A percentile compares a stretch with the other conserved stretches of the same genome.
Evolutionary conservation across 768 basidiomycete species (phyloP).

Genomic region (button mushroom (Agaricus bisporus)): DNA sequence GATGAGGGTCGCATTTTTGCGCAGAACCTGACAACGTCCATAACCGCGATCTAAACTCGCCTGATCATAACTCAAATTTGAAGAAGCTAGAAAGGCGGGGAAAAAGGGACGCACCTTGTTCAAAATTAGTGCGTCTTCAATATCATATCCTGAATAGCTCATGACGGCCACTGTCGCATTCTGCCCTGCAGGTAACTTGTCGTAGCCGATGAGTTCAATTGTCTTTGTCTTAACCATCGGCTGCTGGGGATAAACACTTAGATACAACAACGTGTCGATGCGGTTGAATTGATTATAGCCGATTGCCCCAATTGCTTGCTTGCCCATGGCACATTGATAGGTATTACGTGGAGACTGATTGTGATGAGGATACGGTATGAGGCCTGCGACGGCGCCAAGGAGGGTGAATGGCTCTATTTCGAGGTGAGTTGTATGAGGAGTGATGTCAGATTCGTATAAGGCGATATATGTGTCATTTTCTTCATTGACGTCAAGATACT

Average conservation of each 20-base stretch:
- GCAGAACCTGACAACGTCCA: constrained; percentile 93
- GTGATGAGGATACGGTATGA: constrained; percentile 99
- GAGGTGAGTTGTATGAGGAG: constrained; percentile 81
- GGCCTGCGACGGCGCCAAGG: constrained; percentile 93
- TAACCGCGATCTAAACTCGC: constrained; percentile 97
- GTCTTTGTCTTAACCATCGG: constrained; percentile 99
- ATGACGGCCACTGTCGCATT: constrained; percentile 98
- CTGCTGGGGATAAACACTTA: constrained; percentile 96
- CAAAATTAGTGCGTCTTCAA: constrained; percentile 95
- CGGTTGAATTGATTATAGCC: constrained; percentile 97
- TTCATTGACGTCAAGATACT: constrained; percentile 98
- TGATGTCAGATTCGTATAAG: constrained; percentile 85
- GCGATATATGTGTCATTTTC: constrained; percentile 98
- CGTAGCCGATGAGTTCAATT: constrained; percentile 94
- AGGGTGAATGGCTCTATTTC: constrained; percentile 99
- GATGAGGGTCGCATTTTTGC: constrained; percentile 92
- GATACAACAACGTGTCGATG: constrained; percentile 96
- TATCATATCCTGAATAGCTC: constrained; percentile 99
- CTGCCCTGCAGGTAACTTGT: constrained; percentile 94
- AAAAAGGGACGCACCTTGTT: constrained; percentile 59
- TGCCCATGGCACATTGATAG: constrained; percentile 99
- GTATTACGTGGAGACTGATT: constrained; percentile 99
- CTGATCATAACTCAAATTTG: constrained; percentile 28
- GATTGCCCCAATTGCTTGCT: constrained; percentile 98
- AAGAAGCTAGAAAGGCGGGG: not conserved